Conservation (phyloP, 768 basidiomycete genomes). For the Hericium rajendrae region DNA sequence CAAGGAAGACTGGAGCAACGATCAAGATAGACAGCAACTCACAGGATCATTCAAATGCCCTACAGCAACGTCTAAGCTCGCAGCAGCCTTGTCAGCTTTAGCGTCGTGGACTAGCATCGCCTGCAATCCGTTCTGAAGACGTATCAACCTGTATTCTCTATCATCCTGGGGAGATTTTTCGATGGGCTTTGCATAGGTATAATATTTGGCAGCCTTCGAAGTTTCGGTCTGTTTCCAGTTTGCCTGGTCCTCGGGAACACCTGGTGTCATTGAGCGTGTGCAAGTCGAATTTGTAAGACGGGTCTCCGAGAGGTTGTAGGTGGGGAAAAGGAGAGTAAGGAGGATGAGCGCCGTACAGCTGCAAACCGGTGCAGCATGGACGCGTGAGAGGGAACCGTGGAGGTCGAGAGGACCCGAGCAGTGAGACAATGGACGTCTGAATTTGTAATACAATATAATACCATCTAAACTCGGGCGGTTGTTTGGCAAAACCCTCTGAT, state of each 20-base stretch:
- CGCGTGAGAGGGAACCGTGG: not conserved
- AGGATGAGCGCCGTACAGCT: not conserved
- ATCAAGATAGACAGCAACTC: conserved; percentile 20
- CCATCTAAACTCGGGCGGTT: not conserved
- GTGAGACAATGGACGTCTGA: not conserved
- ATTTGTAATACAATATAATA: not conserved
- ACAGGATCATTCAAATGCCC: conserved; percentile 93
- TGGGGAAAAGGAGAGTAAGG: not conserved
- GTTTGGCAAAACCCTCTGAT: not conserved
- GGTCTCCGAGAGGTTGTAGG: not conserved
- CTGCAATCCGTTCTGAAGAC: conserved; percentile 83
- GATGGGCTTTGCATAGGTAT: conserved; percentile 48
- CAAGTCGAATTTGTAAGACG: not conserved
- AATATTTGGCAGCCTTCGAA: conserved; percentile 22
- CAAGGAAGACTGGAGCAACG: not conserved
- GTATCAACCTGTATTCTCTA: conserved; percentile 71
- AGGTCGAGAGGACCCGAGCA: not conserved
- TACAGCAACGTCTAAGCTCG: conserved; percentile 88
- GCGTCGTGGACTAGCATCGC: conserved; percentile 77
- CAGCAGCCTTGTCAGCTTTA: conserved; percentile 88
- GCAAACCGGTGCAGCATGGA: conserved; percentile 1
- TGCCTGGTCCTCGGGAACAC: conserved; percentile 7
- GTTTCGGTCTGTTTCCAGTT: conserved; percentile 6
- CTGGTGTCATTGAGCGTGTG: not conserved
- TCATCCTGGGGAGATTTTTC: conserved; percentile 71